Percentiles rank a stretch among this genome's conserved stretches.
These are phyloP conservation scores for Verticillium dahliae DNA, from an alignment of 2,329 filamentous ascomycete species.

Conservation along the genomic window DNA sequence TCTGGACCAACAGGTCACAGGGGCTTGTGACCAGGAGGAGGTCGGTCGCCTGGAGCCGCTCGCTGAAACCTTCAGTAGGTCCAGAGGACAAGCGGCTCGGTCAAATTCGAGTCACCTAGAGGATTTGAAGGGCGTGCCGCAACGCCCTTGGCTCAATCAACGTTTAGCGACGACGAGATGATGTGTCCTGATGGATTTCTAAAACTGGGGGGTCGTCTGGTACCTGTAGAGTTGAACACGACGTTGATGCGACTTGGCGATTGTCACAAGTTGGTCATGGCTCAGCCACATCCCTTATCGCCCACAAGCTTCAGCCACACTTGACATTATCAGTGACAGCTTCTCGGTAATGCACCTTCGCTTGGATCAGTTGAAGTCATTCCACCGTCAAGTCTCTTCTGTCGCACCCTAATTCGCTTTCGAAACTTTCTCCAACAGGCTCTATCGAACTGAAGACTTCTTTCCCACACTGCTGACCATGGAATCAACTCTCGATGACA, in stretches of 20 bases:
- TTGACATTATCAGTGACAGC: not conserved
- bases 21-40: constrained; percentile 1
- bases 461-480: constrained; percentile 11
- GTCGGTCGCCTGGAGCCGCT: constrained; percentile 1
- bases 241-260: not conserved
- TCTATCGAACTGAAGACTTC: not conserved
- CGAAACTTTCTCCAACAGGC: too few relatives aligned
- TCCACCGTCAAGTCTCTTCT: too few relatives aligned
- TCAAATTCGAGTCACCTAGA: not conserved
- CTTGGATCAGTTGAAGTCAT: too few relatives aligned
- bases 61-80: not conserved
- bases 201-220: not conserved
- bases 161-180: not conserved
- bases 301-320: not conserved
- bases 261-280: not conserved
- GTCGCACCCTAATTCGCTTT: too few relatives aligned
- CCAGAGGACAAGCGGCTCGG: not conserved
- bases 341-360: too few relatives aligned
- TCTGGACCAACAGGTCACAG: constrained; percentile 2
- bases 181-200: not conserved
- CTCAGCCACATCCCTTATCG: not conserved
- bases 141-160: not conserved
- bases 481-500: constrained; percentile 39
- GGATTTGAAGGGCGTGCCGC: not conserved
- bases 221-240: not conserved